Conservation (phyloP, 2,329 filamentous ascomycete genomes). For the Cryphonectria parasitica region DNA sequence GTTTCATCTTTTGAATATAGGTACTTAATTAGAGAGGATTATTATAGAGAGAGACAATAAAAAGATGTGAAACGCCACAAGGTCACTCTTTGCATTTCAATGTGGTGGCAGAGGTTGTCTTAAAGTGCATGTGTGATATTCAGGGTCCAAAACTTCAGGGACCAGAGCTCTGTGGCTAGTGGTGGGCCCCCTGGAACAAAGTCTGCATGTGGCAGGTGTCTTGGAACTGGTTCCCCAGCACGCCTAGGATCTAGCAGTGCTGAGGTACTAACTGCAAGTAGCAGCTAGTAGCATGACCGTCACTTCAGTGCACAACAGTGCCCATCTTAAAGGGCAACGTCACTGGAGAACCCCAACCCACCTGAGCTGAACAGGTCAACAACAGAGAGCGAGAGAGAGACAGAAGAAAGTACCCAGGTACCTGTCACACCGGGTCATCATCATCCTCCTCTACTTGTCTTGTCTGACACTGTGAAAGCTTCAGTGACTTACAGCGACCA, state of each 20-base stretch:
- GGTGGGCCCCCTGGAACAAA: background rate
- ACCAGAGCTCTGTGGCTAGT: background rate
- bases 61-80: background rate
- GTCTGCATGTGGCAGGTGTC: too few species aligned
- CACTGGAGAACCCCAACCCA: background rate
- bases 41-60: background rate
- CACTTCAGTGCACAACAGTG: background rate
- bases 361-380: background rate
- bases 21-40: background rate
- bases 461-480: background rate
- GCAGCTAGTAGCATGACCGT: background rate
- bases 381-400: too few species aligned
- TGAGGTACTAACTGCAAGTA: background rate
- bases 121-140: slow-evolving; percentile 1
- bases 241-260: background rate
- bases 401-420: background rate
- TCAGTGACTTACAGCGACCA: background rate
- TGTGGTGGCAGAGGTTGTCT: background rate
- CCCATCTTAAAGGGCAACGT: background rate
- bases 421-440: background rate
- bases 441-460: background rate
- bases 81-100: background rate
- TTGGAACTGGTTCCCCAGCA: background rate
- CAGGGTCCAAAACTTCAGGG: slow-evolving; percentile 11
- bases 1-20: background rate